Conservation (phyloP, 768 basidiomycete species). For the Suillus fuscotomentosus region DNA sequence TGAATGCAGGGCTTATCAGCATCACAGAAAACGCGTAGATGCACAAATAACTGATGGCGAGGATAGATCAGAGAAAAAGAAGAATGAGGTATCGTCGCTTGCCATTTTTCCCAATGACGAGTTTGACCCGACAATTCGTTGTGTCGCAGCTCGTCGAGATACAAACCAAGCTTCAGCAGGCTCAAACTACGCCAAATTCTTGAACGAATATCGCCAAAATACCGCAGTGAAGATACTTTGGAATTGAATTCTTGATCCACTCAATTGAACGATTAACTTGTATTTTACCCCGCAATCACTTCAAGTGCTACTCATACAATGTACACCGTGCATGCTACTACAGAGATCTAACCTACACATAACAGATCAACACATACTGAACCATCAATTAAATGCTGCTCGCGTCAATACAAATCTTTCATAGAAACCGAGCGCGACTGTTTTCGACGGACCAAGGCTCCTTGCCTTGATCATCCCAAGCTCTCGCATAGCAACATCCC, state of each 20-base stretch:
- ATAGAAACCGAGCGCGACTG: slow-evolving; percentile 43
- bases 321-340: not conserved
- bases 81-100: slow-evolving; percentile 58
- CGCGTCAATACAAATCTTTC: slow-evolving; percentile 34
- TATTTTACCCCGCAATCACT: too few relatives aligned
- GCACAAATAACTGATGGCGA: slow-evolving; percentile 76
- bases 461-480: slow-evolving; percentile 52
- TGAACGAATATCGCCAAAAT: not conserved
- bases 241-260: not conserved
- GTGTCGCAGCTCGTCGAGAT: slow-evolving; percentile 58
- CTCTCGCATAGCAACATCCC: slow-evolving; percentile 53
- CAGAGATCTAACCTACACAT: not conserved
- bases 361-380: not conserved
- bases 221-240: too few relatives aligned
- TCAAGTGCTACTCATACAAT: not conserved
- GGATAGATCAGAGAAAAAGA: slow-evolving; percentile 77
- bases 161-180: slow-evolving; percentile 52
- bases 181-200: slow-evolving; percentile 27
- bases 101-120: not conserved
- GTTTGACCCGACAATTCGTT: slow-evolving; percentile 12
- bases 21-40: slow-evolving; percentile 74
- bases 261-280: not conserved
- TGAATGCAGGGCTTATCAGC: slow-evolving; percentile 9
- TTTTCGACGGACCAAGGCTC: slow-evolving; percentile 39
- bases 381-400: slow-evolving; percentile 7